Evolutionary conservation across 768 basidiomycete species (phyloP).

Genomic region (Boletus rex-veris): DNA sequence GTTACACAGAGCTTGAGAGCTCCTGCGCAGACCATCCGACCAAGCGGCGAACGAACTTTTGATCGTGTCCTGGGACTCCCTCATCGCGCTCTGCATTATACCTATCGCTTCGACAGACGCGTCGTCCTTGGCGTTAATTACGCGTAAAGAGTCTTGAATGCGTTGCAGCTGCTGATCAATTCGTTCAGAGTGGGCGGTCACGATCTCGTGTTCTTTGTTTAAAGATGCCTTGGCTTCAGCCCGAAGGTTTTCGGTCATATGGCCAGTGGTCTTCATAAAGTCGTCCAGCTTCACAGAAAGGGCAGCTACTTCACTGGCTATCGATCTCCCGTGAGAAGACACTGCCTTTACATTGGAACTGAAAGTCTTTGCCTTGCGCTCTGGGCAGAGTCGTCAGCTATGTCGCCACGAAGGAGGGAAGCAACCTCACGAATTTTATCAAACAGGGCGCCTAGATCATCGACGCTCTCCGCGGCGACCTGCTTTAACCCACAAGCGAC

Average conservation of each 20-base stretch:
- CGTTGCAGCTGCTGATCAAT: slow-evolving; percentile 57
- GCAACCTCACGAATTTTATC: slow-evolving; percentile 71
- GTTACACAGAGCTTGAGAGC: slow-evolving; percentile 45
- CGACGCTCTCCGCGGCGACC: slow-evolving; percentile 62
- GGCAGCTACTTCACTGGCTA: slow-evolving; percentile 49
- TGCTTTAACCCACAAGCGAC: slow-evolving; percentile 69
- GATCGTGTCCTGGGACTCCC: slow-evolving; percentile 52
- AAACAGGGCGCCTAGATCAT: slow-evolving; percentile 69
- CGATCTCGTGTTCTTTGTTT: slow-evolving; percentile 50
- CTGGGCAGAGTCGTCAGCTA: slow-evolving; percentile 37
- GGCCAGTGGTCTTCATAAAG: slow-evolving; percentile 55
- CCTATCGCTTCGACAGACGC: slow-evolving; percentile 51
- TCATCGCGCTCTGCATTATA: slow-evolving; percentile 45
- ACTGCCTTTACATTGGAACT: slow-evolving; percentile 65
- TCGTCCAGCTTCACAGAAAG: slow-evolving; percentile 59
- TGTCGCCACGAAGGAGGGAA: neutral
- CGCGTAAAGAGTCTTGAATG: slow-evolving; percentile 47
- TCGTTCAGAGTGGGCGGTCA: slow-evolving; percentile 47
- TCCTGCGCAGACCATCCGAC: slow-evolving; percentile 49
- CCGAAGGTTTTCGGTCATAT: slow-evolving; percentile 52
- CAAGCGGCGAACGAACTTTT: slow-evolving; percentile 52
- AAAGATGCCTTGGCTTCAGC: slow-evolving; percentile 56
- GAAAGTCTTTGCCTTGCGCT: slow-evolving; percentile 67
- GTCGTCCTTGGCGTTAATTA: slow-evolving; percentile 55
- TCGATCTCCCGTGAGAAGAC: slow-evolving; percentile 53